Evolutionary conservation across 495 filamentous ascomycete genomes (phyloP).

Genomic region (Talaromyces thailandensis): DNA sequence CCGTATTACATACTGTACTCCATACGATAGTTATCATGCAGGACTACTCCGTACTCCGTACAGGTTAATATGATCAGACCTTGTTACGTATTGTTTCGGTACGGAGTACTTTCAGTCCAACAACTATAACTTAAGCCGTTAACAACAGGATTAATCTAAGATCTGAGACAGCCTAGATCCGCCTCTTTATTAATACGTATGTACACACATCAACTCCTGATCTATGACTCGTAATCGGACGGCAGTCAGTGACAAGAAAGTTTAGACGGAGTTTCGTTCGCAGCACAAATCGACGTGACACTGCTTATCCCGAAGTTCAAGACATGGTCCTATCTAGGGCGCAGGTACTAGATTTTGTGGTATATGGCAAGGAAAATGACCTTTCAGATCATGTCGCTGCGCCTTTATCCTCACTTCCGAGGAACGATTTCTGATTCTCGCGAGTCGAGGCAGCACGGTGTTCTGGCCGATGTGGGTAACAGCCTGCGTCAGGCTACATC

Average conservation of each 20-base stretch:
- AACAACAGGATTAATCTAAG: background rate
- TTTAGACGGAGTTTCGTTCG: background rate
- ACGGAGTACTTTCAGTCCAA: background rate
- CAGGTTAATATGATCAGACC: background rate
- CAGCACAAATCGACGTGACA: background rate
- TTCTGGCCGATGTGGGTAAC: background rate
- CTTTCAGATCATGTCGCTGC: background rate
- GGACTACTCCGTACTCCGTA: background rate
- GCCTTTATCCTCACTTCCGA: background rate
- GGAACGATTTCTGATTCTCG: background rate
- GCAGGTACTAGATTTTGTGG: background rate
- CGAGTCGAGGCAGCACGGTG: background rate
- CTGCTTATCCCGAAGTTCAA: background rate
- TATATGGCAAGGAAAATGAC: background rate
- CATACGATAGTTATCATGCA: no score
- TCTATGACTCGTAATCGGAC: background rate
- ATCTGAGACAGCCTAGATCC: background rate
- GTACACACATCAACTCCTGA: background rate
- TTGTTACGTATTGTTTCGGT: background rate
- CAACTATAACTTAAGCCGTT: background rate
- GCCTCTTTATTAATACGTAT: background rate
- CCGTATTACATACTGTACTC: background rate
- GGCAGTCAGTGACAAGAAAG: background rate
- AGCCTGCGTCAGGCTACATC: background rate
- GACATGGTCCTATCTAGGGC: background rate